Base-by-base conservation (phyloP, 2,329 filamentous ascomycete species). In the Aspergillus terreus region DNA sequence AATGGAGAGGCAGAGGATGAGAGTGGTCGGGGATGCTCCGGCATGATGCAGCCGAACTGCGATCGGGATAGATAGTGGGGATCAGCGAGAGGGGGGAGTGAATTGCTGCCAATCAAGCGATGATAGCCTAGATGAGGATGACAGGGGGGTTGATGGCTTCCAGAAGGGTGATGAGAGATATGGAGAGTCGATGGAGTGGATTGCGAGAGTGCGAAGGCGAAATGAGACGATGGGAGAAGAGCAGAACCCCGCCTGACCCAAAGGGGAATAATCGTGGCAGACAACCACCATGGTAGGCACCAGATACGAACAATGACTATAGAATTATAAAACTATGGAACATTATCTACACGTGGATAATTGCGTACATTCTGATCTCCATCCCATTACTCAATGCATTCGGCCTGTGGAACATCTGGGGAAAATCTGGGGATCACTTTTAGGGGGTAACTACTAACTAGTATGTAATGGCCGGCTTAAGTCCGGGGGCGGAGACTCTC, bases 401-500 rank as follows among this genome's bases (percentile, higher is more conserved):
- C 27, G 27, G 27, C 10, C 23, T 30, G 27, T 30, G 27, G 27
- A 30, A 30, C 27, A 30, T 30, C 27, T 30, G 27, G 7, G 27
- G 21, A 30, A 30, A 27, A 25, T 30, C 43, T 32, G 43, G 43
- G 23, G 43, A 27, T 21, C 23, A 6, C 4, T 6, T 5, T 23
- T 7, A 17, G 40, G 40, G 19, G 33, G n/a, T n/a, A n/a, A n/a
- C n/a, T n/a, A 6, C 9, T 23, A 23, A 23, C 6, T 30, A 11
- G 10, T 30, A 30, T 30, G 27, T 30, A 40, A 23, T 42, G 15
- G 15, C 50, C 58, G 58, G 58, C 47, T 23, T 51, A 68, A 68
- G 65, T 69, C 66, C 66, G 66, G 61, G 38, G 62, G 63, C 55
- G 59, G 63, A 65, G 59, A 51, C 23, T 23, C 27, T 30, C 27